Conservation (phyloP, 2,329 filamentous ascomycete species). For the Colletotrichum nymphaeae region DNA sequence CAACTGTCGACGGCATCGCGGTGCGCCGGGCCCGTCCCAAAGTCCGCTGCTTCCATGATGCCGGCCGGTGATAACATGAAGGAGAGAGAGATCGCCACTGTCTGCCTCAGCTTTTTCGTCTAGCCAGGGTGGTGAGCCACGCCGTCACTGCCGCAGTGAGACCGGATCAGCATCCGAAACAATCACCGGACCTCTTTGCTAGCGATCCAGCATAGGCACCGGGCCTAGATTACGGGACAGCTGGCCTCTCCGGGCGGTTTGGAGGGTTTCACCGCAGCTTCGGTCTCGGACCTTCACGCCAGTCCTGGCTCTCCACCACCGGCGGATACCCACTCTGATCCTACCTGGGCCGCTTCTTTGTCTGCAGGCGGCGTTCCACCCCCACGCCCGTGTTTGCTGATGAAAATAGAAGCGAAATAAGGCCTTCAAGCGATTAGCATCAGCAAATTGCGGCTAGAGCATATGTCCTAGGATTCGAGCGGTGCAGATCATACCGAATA, state of each 20-base stretch:
- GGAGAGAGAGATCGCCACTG: constrained; percentile 5
- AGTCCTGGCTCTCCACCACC: constrained; percentile 11
- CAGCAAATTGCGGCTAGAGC: background rate
- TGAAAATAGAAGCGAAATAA: background rate
- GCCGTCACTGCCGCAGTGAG: background rate
- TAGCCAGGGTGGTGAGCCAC: background rate
- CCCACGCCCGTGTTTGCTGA: background rate
- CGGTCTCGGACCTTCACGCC: constrained; percentile 17
- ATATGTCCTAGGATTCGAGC: background rate
- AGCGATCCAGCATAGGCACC: background rate
- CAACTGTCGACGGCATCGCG: background rate
- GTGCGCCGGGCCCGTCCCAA: constrained; percentile 16
- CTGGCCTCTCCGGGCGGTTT: background rate
- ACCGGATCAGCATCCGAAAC: background rate
- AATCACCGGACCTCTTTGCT: background rate
- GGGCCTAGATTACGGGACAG: constrained; percentile 2
- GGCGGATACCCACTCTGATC: background rate
- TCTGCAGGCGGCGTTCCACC: background rate
- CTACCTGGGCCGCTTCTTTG: background rate
- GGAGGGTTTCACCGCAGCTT: constrained; percentile 1
- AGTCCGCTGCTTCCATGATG: constrained; percentile 26
- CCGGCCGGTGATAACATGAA: constrained; percentile 17
- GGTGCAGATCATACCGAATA: background rate
- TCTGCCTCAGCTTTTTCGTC: constrained; percentile 1
- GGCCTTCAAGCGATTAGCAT: background rate